Evolutionary conservation across 306 rosid species (phyloP).

Genomic region (apple (Malus domestica)): ASM211411v1 NC_041798.1:39260001-39260500

Average conservation of each 20-base stretch:
- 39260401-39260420: conserved; percentile 73
- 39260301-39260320: conserved; percentile 67
- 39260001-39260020: conserved; percentile 84
- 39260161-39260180: conserved; percentile 79
- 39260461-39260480: conserved; percentile 98
- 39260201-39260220: conserved; percentile 84
- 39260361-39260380: conserved; percentile 83
- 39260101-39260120: conserved; percentile 70
- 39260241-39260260: conserved; percentile 87
- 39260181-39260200: conserved; percentile 93
- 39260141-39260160: conserved; percentile 86
- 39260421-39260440: conserved; percentile 99
- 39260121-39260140: conserved; percentile 76
- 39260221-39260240: conserved; percentile 78
- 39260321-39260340: conserved; percentile 65
- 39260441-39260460: conserved; percentile 96
- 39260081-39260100: conserved; percentile 88
- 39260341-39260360: conserved; percentile 81
- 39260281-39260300: conserved; percentile 49
- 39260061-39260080: conserved; percentile 92
- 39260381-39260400: conserved; percentile 63
- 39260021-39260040: conserved; percentile 93
- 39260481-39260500: conserved; percentile 97
- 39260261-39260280: conserved; percentile 77
- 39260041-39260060: conserved; percentile 89